A percentile compares a stretch with the other conserved stretches of the same genome.
These are phyloP conservation scores for Fusarium sp. DNA, from an alignment of 2,329 filamentous ascomycete genomes.

Conservation along the genomic window DNA sequence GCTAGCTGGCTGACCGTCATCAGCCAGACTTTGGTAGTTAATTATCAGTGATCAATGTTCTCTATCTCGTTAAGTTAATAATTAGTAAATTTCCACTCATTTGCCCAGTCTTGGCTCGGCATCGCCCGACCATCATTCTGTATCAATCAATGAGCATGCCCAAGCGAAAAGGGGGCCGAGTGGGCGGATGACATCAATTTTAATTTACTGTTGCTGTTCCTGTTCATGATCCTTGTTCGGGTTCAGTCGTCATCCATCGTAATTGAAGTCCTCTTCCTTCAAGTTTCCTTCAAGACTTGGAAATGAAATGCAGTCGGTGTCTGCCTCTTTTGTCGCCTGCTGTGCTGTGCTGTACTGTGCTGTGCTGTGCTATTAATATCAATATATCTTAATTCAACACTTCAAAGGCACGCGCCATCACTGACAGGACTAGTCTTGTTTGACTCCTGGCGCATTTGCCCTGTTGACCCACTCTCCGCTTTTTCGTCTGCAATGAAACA, in stretches of 20 bases:
- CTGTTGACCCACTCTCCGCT: slow-evolving; percentile 13
- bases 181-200: slow-evolving; percentile 47
- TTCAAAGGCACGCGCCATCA: not conserved
- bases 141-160: slow-evolving; percentile 23
- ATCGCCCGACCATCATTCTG: slow-evolving; percentile 39
- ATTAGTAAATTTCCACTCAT: slow-evolving; percentile 35
- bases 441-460: slow-evolving; percentile 1
- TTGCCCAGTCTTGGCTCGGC: slow-evolving; percentile 39
- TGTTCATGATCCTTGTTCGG: slow-evolving; percentile 3
- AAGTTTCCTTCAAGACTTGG: not conserved
- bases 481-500: not conserved
- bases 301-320: not conserved
- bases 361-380: not conserved
- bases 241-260: not conserved
- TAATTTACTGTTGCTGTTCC: slow-evolving; percentile 37
- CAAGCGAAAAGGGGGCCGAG: slow-evolving; percentile 38
- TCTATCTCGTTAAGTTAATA: slow-evolving; percentile 11
- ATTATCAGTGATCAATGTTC: not conserved
- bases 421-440: not conserved
- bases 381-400: not conserved
- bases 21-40: not conserved
- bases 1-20: not conserved
- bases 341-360: not conserved
- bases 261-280: not conserved
- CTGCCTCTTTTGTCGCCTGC: not conserved